These are phyloP conservation scores for Rickenella mellea DNA, from an alignment of 768 basidiomycete genomes.

Conservation along the genomic window DNA sequence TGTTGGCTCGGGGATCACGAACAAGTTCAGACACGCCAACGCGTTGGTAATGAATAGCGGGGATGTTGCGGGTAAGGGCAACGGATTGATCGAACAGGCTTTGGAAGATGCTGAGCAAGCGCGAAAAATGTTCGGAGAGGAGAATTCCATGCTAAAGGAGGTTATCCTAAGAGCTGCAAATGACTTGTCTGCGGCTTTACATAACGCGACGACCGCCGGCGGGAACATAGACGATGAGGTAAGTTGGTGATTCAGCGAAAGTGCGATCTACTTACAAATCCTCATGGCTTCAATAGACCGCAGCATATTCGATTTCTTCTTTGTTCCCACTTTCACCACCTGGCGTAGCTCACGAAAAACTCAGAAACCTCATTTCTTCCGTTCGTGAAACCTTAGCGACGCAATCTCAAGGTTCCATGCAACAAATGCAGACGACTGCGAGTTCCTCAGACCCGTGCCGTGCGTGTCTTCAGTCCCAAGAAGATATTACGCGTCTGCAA, in stretches of 20 bases:
- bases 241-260: slow-evolving; percentile 9
- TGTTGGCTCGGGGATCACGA: slow-evolving; percentile 36
- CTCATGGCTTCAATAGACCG: slow-evolving; percentile 1
- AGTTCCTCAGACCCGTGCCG: neutral
- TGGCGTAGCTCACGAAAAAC: slow-evolving; percentile 37
- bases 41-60: slow-evolving; percentile 32
- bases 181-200: slow-evolving; percentile 46
- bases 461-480: slow-evolving; percentile 19
- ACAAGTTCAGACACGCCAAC: slow-evolving; percentile 38
- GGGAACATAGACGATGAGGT: slow-evolving; percentile 42
- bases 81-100: slow-evolving; percentile 52
- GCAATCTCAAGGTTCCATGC: slow-evolving; percentile 14
- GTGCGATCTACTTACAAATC: slow-evolving; percentile 5
- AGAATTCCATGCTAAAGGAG: slow-evolving; percentile 53
- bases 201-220: slow-evolving; percentile 32
- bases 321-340: slow-evolving; percentile 49
- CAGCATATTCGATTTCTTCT: slow-evolving; percentile 37
- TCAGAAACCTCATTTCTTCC: slow-evolving; percentile 30
- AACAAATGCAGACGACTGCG: slow-evolving; percentile 6
- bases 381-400: slow-evolving; percentile 15
- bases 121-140: slow-evolving; percentile 48
- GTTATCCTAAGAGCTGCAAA: slow-evolving; percentile 56
- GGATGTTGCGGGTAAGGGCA: slow-evolving; percentile 33
- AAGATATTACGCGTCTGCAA: slow-evolving; percentile 42
- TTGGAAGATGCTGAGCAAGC: slow-evolving; percentile 68